Evolutionary conservation across 129 eudicot genomes (phyloP).

Genomic region (Helichrysum umbraculigerum): DNA sequence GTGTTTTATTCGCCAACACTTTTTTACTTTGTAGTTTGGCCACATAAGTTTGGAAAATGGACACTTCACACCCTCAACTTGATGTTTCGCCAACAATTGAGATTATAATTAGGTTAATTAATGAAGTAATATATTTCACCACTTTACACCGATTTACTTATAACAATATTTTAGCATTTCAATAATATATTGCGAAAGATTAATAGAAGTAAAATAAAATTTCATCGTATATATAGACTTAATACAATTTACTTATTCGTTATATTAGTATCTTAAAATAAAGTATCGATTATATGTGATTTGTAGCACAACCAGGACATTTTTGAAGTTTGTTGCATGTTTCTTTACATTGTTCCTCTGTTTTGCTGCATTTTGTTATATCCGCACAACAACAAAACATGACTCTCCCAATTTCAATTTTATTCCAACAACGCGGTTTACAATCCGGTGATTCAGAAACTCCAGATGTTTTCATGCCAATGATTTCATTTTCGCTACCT

Average conservation of each 20-base stretch:
- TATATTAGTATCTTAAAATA: too few relatives aligned
- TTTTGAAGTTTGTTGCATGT: neutral
- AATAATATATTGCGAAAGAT: too few relatives aligned
- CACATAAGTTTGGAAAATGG: neutral
- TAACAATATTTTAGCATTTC: neutral
- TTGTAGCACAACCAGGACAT: neutral
- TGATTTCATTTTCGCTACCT: neutral
- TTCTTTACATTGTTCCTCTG: neutral
- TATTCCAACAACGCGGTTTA: neutral
- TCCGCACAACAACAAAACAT: neutral
- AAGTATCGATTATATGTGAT: neutral
- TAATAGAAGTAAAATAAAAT: too few relatives aligned
- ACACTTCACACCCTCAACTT: neutral
- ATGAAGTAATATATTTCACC: too few relatives aligned
- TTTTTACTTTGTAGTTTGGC: neutral
- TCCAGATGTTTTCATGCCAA: neutral
- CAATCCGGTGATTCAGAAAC: neutral
- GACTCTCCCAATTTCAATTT: neutral
- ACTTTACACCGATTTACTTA: too few relatives aligned
- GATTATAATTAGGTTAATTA: too few relatives aligned
- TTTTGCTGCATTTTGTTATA: neutral
- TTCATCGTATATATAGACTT: neutral
- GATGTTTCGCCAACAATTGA: neutral
- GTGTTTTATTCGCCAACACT: neutral
- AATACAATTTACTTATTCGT: neutral